Percentiles rank a stretch among this genome's conserved stretches.
Conservation (phyloP, 2,329 filamentous ascomycete species). For the Beauveria brongniartii region DNA sequence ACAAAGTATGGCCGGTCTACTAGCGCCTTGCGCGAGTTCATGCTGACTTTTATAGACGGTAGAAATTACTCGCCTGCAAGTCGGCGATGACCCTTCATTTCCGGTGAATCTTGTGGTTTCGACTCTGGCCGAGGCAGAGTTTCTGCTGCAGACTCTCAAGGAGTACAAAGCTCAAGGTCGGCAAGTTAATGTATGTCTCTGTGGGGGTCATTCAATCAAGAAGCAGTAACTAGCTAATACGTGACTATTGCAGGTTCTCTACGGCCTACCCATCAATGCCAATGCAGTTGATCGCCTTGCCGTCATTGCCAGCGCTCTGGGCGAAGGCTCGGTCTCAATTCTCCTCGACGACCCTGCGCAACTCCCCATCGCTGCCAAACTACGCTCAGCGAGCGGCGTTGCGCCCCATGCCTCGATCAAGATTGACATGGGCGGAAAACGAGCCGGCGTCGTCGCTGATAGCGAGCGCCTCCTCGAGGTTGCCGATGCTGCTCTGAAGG, state of each 20-base stretch:
- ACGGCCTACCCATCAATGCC: slow-evolving; percentile 61
- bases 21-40: not conserved
- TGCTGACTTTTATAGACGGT: slow-evolving; percentile 44
- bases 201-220: no score
- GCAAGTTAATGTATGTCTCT: slow-evolving; percentile 47
- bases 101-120: slow-evolving; percentile 60
- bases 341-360: slow-evolving; percentile 64
- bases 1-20: slow-evolving; percentile 50
- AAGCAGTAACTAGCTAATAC: not conserved
- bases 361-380: slow-evolving; percentile 37
- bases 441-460: slow-evolving; percentile 55
- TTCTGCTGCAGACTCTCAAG: slow-evolving; percentile 50
- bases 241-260: slow-evolving; percentile 46
- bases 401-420: slow-evolving; percentile 58
- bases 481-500: slow-evolving; percentile 27
- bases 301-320: slow-evolving; percentile 45
- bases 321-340: slow-evolving; percentile 48
- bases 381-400: slow-evolving; percentile 34
- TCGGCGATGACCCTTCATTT: slow-evolving; percentile 43
- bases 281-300: slow-evolving; percentile 54
- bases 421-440: slow-evolving; percentile 64
- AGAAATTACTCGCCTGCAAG: slow-evolving; percentile 60
- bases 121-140: slow-evolving; percentile 66
- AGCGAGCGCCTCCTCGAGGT: slow-evolving; percentile 39
- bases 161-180: slow-evolving; percentile 48